phyloP scores from a whole-genome alignment of 371 early-diverging fungal genomes.

The Rhizomucor miehei region DNA sequence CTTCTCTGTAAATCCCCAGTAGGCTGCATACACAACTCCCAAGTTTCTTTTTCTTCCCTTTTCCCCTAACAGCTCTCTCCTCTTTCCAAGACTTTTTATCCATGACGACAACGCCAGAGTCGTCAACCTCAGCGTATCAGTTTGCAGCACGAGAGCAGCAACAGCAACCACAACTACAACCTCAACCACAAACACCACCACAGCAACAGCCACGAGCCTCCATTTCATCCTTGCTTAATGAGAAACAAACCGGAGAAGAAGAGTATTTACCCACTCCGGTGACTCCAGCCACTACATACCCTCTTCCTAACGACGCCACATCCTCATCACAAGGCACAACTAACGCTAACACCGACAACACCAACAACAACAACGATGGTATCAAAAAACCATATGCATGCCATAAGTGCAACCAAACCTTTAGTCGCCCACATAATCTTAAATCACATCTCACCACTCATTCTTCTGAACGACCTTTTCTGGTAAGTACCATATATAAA shows the following conservation, averaged over 20 bases:
- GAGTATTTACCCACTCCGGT: constrained; percentile 9
- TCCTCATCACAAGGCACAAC: constrained; percentile 2
- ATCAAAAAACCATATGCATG: constrained; percentile 25
- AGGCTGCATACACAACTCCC: not conserved
- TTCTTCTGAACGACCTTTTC: constrained; percentile 38
- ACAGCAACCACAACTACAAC: constrained; percentile 3
- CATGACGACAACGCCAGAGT: too few relatives aligned
- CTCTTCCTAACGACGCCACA: constrained; percentile 1
- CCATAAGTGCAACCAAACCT: constrained; percentile 33
- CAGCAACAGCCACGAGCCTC: not conserved
- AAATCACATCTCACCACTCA: constrained; percentile 47
- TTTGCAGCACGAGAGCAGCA: not conserved
- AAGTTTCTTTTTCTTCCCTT: constrained; percentile 1
- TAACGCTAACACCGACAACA: not conserved
- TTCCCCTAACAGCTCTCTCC: not conserved
- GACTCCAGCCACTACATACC: constrained; percentile 1
- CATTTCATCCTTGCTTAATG: constrained; percentile 8
- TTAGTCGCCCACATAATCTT: constrained; percentile 42
- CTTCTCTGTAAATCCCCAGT: too few relatives aligned
- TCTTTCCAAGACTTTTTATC: not conserved
- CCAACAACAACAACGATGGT: not conserved
- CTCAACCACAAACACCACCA: not conserved
- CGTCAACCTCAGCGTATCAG: too few relatives aligned
- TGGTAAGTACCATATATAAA: constrained; percentile 24
- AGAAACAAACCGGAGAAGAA: not conserved